Percentiles rank a stretch among this genome's conserved stretches.
Conservation (phyloP, 2,329 filamentous ascomycete species). For the Aspergillus tamarii region DNA sequence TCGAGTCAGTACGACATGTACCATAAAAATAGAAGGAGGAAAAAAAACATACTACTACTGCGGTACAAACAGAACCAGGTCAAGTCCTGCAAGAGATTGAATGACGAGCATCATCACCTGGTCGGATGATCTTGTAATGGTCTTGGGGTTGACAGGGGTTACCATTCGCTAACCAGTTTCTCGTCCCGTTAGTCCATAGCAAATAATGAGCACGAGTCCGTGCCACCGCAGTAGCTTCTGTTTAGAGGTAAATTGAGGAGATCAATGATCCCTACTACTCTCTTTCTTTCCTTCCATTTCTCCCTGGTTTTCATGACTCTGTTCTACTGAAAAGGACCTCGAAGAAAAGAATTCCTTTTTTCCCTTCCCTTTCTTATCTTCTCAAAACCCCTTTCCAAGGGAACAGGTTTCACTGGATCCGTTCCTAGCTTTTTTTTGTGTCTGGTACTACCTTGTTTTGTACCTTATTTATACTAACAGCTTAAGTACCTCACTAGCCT, state of each 20-base stretch:
- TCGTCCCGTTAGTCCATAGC: slow-evolving; percentile 4
- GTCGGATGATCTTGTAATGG: slow-evolving; percentile 15
- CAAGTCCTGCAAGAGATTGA: slow-evolving; percentile 2
- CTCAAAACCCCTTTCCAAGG: neutral
- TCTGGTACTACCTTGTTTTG: neutral
- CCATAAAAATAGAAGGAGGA: neutral
- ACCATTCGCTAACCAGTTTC: slow-evolving; percentile 12
- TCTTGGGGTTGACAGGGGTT: slow-evolving; percentile 12
- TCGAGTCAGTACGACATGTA: neutral
- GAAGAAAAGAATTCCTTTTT: neutral
- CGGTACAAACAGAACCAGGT: neutral
- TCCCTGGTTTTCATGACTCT: neutral
- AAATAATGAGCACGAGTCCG: slow-evolving; percentile 12
- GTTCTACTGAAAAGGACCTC: neutral
- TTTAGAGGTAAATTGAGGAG: slow-evolving; percentile 4
- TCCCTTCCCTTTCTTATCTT: neutral
- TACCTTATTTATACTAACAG: neutral
- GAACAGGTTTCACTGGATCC: neutral
- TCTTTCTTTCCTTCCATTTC: slow-evolving; percentile 1
- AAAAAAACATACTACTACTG: neutral
- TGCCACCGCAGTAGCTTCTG: slow-evolving; percentile 12
- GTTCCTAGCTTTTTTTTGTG: neutral
- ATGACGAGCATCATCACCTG: slow-evolving; percentile 13
- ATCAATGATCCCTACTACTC: neutral
- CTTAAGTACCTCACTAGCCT: neutral